Base-by-base conservation (phyloP, 306 rosid genomes). In the Pyrus bretschneideri region DNA sequence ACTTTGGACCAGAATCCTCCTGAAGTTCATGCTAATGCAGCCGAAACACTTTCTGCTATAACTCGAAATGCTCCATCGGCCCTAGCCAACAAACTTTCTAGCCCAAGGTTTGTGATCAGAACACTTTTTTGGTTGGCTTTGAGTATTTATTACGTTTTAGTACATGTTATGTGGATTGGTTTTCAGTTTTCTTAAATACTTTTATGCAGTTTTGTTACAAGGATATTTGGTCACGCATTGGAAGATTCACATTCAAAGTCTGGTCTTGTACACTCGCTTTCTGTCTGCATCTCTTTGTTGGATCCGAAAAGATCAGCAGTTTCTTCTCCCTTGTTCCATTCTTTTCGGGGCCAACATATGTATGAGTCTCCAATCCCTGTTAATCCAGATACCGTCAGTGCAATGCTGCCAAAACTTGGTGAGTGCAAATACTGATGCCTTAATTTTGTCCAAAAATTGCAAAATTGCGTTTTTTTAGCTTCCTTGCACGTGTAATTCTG, bases 21-120 rank as follows among this genome's bases (percentile, higher is more conserved):
- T 69, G 98, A 96, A 89, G 98, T 96, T 77, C 93, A 96, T 82
- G 94, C 96, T 66, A 96, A 96, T 80, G 98, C 83, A 0, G 99
- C 98, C 9, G 99, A 96, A 85, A 96, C 99, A 58, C 79, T 96
- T 51, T 91, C 96, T 83, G 86, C 99, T 71, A 91, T 93, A 73
- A 90, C 96, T 49, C 86, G 93, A 72, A 96, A 86, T 91, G 89
- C 93, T 38, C 89, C 98, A 4, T 96, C 99, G 49, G 84, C 99
- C 71, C 84, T 96, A 57, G 99, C 97, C 74, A 77, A 84, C 72
- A 93, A 91, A 87, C 93, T 96, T 82, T 93, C 90, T 73, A 93
- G 99, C 82, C 94, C 93, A 84, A 89, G 99, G 99, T 96, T 76
- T 88, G 85, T 83, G 68, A 58, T 78, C 14, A 14, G 71, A 61